phyloP scores from a whole-genome alignment of 73 alveolate species.

The Blepharisma stoltei region DNA sequence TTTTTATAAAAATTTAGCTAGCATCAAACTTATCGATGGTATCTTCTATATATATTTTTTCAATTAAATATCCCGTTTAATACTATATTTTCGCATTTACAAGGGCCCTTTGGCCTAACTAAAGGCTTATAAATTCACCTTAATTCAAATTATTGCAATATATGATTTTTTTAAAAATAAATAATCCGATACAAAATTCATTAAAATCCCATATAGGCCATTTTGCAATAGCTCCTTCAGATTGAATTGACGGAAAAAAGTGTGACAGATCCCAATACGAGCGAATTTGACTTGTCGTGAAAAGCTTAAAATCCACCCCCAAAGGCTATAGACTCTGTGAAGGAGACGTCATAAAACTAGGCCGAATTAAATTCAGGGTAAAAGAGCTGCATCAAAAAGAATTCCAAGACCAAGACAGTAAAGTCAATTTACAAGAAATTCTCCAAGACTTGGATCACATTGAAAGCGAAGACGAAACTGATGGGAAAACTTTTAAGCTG shows the following conservation, averaged over 20 bases:
- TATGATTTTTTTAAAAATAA: not conserved
- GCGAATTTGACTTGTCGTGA: conserved; percentile 26
- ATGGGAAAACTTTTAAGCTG: not conserved
- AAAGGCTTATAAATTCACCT: no score
- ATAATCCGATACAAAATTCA: no score
- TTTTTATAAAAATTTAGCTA: not conserved
- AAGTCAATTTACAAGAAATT: conserved; percentile 24
- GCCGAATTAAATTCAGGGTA: conserved; percentile 56
- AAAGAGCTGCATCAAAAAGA: conserved; percentile 42
- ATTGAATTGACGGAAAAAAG: no score
- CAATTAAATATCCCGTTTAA: no score
- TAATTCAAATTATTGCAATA: not conserved
- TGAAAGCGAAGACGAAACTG: conserved; percentile 9
- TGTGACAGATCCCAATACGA: no score
- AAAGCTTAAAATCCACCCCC: conserved; percentile 32
- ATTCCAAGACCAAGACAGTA: not conserved
- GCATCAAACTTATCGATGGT: not conserved
- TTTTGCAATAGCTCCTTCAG: no score
- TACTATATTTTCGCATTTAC: no score
- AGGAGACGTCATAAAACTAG: conserved; percentile 56
- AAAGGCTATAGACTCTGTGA: conserved; percentile 49
- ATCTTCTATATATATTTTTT: no score
- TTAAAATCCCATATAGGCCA: no score
- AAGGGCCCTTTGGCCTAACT: no score
- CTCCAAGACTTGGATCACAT: not conserved